These are phyloP conservation scores for Populus deltoides DNA, from an alignment of 345 rosid species.

Conservation along the genomic window DNA sequence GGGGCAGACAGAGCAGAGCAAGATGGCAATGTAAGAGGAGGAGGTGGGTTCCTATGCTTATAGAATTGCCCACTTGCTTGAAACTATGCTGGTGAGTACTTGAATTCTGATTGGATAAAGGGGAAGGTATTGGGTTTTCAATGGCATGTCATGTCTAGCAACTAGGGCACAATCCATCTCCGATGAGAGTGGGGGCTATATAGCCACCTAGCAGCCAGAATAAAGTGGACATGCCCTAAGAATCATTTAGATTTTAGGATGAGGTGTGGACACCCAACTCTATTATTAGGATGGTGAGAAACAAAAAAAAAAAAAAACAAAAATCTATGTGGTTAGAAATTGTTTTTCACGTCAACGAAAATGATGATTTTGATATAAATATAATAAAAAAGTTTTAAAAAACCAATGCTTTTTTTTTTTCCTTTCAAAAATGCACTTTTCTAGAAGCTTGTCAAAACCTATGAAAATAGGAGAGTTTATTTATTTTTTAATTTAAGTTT, in stretches of 20 bases:
- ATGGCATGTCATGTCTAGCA: not conserved
- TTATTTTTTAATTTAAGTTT: too few relatives aligned
- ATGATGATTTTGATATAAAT: too few relatives aligned
- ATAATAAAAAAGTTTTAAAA: too few relatives aligned
- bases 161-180: not conserved
- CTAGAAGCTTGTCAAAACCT: too few relatives aligned
- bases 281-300: not conserved
- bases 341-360: too few relatives aligned
- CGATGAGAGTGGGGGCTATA: constrained; percentile 1
- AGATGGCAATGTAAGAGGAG: constrained; percentile 12
- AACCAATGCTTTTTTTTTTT: too few relatives aligned
- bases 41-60: constrained; percentile 13
- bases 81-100: constrained; percentile 1
- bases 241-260: not conserved
- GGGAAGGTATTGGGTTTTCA: not conserved
- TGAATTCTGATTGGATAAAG: constrained; percentile 24
- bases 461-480: too few relatives aligned
- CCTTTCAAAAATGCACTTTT: too few relatives aligned
- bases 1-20: constrained; percentile 13
- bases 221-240: not conserved
- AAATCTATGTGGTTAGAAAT: too few relatives aligned
- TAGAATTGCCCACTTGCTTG: constrained; percentile 10
- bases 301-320: accelerated
- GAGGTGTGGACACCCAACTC: not conserved
- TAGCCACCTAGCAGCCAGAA: constrained; percentile 1